A percentile compares a stretch with the other conserved stretches of the same genome.
These are phyloP conservation scores for Akanthomyces uredinophilus DNA, from an alignment of 2,329 filamentous ascomycete genomes.

Conservation along the genomic window DNA sequence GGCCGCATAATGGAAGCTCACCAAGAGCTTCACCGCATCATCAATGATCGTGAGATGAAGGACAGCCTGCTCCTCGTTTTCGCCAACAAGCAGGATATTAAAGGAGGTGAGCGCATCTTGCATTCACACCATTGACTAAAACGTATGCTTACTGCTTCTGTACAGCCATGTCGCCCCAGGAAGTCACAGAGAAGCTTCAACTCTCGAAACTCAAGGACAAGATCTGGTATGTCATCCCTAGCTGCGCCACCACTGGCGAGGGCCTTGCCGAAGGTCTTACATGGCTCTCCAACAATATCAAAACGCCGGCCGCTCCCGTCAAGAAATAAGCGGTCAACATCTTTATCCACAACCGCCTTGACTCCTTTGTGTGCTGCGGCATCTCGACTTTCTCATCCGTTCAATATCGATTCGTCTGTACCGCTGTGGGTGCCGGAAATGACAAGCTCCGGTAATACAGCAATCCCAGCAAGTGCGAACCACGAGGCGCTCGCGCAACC, in stretches of 20 bases:
- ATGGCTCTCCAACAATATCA: conserved; percentile 82
- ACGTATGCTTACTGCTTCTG: conserved; percentile 5
- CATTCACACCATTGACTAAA: too few species aligned
- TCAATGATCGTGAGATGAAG: conserved; percentile 97
- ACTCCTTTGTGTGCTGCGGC: neutral
- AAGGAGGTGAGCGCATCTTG: conserved; percentile 54
- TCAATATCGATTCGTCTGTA: neutral
- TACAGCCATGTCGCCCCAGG: conserved; percentile 70
- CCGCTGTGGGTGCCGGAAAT: neutral
- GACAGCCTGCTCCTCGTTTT: conserved; percentile 92
- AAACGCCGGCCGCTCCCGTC: conserved; percentile 51
- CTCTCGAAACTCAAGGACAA: conserved; percentile 75
- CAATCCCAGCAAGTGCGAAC: neutral
- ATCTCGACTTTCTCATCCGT: neutral
- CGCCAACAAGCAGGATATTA: conserved; percentile 97
- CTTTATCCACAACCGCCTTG: neutral
- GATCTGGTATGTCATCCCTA: conserved; percentile 80
- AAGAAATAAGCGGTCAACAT: conserved; percentile 42
- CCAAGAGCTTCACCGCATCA: conserved; percentile 91
- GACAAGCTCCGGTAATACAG: neutral
- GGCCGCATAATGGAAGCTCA: conserved; percentile 88
- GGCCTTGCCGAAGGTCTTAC: conserved; percentile 76
- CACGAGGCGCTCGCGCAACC: neutral
- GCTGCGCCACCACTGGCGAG: conserved; percentile 75
- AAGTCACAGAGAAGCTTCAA: conserved; percentile 73